phyloP scores from a whole-genome alignment of 176 grass and related monocot species.

The Carex cristatella region DNA sequence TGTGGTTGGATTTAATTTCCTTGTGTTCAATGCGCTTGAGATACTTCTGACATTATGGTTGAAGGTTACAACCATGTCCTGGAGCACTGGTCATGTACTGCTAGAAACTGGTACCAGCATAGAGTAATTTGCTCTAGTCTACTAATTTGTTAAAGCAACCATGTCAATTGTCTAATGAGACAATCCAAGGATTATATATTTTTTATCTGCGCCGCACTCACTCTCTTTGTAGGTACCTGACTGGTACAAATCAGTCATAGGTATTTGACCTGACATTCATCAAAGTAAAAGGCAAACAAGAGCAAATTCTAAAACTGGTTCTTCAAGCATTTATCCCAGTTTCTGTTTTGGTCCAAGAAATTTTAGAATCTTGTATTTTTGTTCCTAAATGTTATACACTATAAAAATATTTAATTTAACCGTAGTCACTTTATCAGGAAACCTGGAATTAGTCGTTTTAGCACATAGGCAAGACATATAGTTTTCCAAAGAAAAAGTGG shows the following conservation, averaged over 20 bases:
- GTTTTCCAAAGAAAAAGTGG: not conserved
- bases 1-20: not conserved
- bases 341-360: not conserved
- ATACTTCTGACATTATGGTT: not conserved
- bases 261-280: not conserved
- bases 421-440: not conserved
- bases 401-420: not conserved
- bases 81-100: not conserved
- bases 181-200: not conserved
- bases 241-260: not conserved
- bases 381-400: not conserved
- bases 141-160: not conserved
- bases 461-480: not conserved
- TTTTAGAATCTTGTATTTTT: not conserved
- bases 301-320: not conserved
- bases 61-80: not conserved
- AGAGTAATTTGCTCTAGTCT: not conserved
- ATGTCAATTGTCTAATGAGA: not conserved
- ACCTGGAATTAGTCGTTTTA: not conserved
- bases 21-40: not conserved
- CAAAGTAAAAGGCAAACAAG: not conserved
- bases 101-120: not conserved
- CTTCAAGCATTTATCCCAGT: not conserved
- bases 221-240: not conserved
- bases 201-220: not conserved